These are phyloP conservation scores for Emergomyces africanus DNA, from an alignment of 2,329 filamentous ascomycete genomes.

Conservation along the genomic window DNA sequence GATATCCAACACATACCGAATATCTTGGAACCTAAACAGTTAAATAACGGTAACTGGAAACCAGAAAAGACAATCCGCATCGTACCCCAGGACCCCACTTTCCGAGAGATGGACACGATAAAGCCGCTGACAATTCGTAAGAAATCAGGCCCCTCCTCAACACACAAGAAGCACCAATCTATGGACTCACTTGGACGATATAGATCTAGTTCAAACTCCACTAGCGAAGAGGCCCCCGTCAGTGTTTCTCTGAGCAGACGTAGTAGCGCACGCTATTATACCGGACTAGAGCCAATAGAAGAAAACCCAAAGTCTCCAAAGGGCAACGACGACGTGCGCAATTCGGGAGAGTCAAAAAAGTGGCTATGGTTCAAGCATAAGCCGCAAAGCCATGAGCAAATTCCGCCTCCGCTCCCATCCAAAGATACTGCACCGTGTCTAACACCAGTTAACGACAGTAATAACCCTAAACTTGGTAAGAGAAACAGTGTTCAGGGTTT, in stretches of 20 bases:
- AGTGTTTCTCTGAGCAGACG: neutral
- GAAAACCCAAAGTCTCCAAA: constrained; percentile 27
- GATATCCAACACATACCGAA: neutral
- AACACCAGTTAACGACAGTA: constrained; percentile 2
- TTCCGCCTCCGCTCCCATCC: constrained; percentile 8
- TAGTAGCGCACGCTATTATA: constrained; percentile 13
- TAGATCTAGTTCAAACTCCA: neutral
- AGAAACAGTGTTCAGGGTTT: neutral
- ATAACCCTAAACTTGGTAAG: neutral
- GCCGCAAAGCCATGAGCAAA: constrained; percentile 17
- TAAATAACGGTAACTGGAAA: constrained; percentile 10
- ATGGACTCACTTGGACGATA: constrained; percentile 4
- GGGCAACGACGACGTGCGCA: constrained; percentile 11
- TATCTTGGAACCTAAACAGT: neutral
- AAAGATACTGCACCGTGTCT: constrained; percentile 16
- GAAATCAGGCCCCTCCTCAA: constrained; percentile 15
- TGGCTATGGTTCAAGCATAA: constrained; percentile 36
- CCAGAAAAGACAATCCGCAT: constrained; percentile 42
- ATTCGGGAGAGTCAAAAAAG: constrained; percentile 25
- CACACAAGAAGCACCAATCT: constrained; percentile 4
- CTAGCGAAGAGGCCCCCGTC: neutral
- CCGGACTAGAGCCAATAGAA: constrained; percentile 31
- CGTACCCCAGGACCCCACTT: constrained; percentile 38
- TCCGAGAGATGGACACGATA: constrained; percentile 31
- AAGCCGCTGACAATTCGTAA: constrained; percentile 46